Base-by-base conservation (phyloP, 2,329 filamentous ascomycete species). In the Microascus cirrosus region DNA sequence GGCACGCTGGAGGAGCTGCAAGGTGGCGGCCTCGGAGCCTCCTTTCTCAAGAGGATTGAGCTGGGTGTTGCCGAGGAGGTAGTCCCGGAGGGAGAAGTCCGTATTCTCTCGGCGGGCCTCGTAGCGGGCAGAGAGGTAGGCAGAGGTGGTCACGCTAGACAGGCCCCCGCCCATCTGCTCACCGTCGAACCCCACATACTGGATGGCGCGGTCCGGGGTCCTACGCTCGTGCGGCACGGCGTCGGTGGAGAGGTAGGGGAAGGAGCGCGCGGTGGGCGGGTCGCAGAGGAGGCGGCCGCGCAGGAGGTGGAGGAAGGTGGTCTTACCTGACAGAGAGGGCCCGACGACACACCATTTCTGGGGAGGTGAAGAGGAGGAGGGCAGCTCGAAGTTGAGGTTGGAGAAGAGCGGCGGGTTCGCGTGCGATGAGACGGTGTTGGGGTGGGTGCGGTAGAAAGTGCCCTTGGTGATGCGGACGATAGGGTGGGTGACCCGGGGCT, bases 111-210 rank as follows among this genome's bases (percentile, higher is more conserved):
- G 80, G 42, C 87, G 77, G 60, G 88, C 92, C 76, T 99, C 94
- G 69, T 97, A 99, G 45, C 94, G 80, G 18, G 91, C 91, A 60
- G 89, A 91, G 20, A 97, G 74, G 68, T 96, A 96, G 4, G 90
- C 86, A 22, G 88, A 87, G n/a, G 83, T 77, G 0, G 80, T 78
- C 6, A 77, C 77, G n/a, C 80, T 78, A 2, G 79, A 77, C 6
- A 81, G 73, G 0, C 67, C 65, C 15, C 81, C 73, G 54, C 77
- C 73, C 6, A 79, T 78, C 28, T 83, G 79, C 63, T 92, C 88
- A 2, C 83, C 84, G 66, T 90, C 89, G 66, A 97, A 97, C 0
- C 94, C 93, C 11, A 97, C 91, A 75, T 96, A 93, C 64, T 86
- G 85, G 59, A 99, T 87, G 0, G 90, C 90, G 62, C 78, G 78